A percentile compares a stretch with the other conserved stretches of the same genome.
phyloP scores from a whole-genome alignment of 2,329 filamentous ascomycete genomes.

The Colletotrichum lini region DNA sequence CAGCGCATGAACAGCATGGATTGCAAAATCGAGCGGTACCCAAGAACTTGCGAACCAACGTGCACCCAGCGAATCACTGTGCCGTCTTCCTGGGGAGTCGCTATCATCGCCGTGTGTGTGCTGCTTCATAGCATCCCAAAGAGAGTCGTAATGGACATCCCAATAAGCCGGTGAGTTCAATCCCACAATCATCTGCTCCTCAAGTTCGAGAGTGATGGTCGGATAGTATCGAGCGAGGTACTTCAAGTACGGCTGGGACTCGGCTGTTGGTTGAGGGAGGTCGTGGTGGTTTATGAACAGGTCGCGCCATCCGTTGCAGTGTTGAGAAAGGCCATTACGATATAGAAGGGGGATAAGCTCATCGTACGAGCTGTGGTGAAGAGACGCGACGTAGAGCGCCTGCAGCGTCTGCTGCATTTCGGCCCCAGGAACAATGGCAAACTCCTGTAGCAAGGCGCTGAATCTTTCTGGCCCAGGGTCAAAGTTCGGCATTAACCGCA shows the following conservation, averaged over 20 bases:
- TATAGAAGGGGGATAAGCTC: constrained; percentile 66
- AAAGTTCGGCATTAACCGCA: constrained; percentile 60
- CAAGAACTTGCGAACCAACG: constrained; percentile 83
- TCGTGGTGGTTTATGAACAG: constrained; percentile 59
- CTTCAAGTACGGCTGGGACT: constrained; percentile 62
- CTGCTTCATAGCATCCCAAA: constrained; percentile 55
- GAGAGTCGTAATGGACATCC: constrained; percentile 33
- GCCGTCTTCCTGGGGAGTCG: constrained; percentile 60
- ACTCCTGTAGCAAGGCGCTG: constrained; percentile 59
- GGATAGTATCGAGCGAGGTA: constrained; percentile 64
- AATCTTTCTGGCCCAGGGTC: constrained; percentile 59
- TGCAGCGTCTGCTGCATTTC: constrained; percentile 58
- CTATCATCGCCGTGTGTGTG: constrained; percentile 57
- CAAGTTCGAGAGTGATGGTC: constrained; percentile 51
- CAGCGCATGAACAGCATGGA: constrained; percentile 78
- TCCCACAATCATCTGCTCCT: constrained; percentile 52
- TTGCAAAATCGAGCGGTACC: constrained; percentile 79
- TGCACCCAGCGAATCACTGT: constrained; percentile 81
- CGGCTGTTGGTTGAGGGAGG: constrained; percentile 54
- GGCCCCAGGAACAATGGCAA: constrained; percentile 55
- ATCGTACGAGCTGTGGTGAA: constrained; percentile 64
- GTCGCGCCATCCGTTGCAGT: constrained; percentile 65
- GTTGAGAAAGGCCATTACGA: constrained; percentile 58
- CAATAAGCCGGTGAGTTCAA: constrained; percentile 23
- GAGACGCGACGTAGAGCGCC: constrained; percentile 61